phyloP scores from a whole-genome alignment of 148 eudicot species.

The Cornus suecica region DNA sequence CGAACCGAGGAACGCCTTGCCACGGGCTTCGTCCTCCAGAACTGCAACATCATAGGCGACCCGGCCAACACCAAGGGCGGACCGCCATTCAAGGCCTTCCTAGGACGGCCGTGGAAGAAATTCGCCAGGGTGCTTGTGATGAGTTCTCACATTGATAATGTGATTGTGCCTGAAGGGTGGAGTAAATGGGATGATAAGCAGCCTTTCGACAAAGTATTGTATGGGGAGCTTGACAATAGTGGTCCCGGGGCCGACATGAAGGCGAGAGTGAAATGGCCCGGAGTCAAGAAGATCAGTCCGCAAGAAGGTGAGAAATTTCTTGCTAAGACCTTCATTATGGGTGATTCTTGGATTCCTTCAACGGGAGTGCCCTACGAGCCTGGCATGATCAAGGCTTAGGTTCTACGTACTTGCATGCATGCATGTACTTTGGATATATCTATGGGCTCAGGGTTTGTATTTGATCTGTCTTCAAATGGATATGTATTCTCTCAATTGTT shows the following conservation, averaged over 20 bases:
- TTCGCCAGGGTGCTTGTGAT: conserved; percentile 40
- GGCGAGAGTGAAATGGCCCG: conserved; percentile 53
- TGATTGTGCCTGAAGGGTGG: conserved; percentile 59
- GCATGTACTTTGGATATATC: too few species aligned
- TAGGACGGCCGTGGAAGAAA: conserved; percentile 55
- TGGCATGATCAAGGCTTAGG: conserved; percentile 20
- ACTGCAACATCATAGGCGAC: conserved; percentile 37
- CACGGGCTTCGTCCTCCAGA: conserved; percentile 43
- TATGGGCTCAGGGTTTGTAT: too few species aligned
- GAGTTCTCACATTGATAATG: conserved; percentile 33
- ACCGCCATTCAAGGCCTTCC: conserved; percentile 22
- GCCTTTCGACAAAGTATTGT: conserved; percentile 35
- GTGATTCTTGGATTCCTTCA: conserved; percentile 42
- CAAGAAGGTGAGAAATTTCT: conserved; percentile 26
- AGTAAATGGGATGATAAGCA: conserved; percentile 28
- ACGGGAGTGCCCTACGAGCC: conserved; percentile 45
- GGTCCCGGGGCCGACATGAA: conserved; percentile 40
- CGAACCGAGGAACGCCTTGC: conserved; percentile 19
- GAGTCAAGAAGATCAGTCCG: conserved; percentile 30
- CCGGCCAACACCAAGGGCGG: conserved; percentile 15
- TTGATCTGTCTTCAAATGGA: too few species aligned
- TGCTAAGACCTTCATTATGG: conserved; percentile 24
- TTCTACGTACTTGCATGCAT: too few species aligned
- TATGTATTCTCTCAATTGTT: too few species aligned
- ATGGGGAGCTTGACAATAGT: conserved; percentile 47